These are phyloP conservation scores for Sarocladiaceae sp. DNA, from an alignment of 2,329 filamentous ascomycete species.

Conservation along the genomic window DNA sequence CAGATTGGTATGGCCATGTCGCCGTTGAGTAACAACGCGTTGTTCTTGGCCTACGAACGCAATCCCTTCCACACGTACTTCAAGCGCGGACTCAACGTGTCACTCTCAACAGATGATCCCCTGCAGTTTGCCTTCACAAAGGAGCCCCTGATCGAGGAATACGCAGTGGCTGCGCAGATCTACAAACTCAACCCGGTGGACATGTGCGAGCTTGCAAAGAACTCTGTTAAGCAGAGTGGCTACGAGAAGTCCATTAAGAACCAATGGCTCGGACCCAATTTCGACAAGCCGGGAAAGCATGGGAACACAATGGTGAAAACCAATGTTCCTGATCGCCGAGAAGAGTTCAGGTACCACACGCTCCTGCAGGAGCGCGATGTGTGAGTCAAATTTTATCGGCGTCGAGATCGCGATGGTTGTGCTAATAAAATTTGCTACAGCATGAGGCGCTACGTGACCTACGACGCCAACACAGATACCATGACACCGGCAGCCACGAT, in stretches of 20 bases:
- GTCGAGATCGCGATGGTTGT: background rate
- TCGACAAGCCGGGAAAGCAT: slow-evolving; percentile 69
- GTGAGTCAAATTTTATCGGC: slow-evolving; percentile 45
- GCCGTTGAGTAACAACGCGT: slow-evolving; percentile 94
- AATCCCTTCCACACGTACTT: slow-evolving; percentile 98
- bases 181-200: slow-evolving; percentile 96
- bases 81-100: slow-evolving; percentile 89
- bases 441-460: slow-evolving; percentile 38
- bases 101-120: slow-evolving; percentile 92
- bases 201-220: slow-evolving; percentile 97
- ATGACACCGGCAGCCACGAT: background rate
- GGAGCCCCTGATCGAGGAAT: slow-evolving; percentile 96
- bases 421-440: slow-evolving; percentile 20
- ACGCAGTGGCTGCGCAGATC: slow-evolving; percentile 95
- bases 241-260: slow-evolving; percentile 88
- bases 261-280: slow-evolving; percentile 82
- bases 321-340: slow-evolving; percentile 89
- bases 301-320: slow-evolving; percentile 95
- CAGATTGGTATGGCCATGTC: slow-evolving; percentile 99
- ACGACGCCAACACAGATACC: slow-evolving; percentile 22
- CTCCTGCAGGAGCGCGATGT: slow-evolving; percentile 78
- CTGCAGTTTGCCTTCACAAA: slow-evolving; percentile 98
- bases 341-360: slow-evolving; percentile 86
- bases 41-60: slow-evolving; percentile 94
- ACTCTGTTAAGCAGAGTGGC: slow-evolving; percentile 91